Evolutionary conservation across 208 protist genomes (phyloP), one percentile per base, ranked within the genome.

Genomic region (Trypanosoma platydactyli): DNA sequence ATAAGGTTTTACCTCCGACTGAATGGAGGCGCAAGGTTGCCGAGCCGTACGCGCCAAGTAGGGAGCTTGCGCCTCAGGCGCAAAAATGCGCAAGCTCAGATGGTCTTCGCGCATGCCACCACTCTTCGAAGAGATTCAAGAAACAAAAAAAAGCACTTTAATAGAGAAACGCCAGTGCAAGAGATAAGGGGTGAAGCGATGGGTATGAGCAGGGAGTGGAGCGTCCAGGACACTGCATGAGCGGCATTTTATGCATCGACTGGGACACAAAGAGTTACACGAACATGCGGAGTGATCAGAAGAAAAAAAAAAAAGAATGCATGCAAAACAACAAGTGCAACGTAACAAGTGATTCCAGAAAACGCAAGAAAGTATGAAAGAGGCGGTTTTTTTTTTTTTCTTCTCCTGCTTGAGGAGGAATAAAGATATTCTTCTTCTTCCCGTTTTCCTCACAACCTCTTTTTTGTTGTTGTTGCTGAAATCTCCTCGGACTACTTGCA

Each of bases 281-380:
- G 29, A 35, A 22, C 30, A 35, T 13, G 29, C 33, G 16, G 9
- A 27, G n/a, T 18, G 29, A n/a, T 27, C 7, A 57, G 38, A 41
- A 24, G 18, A 41, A 57, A 57, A 57, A 1, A 57, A 57, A 20
- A 42, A 18, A 40, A 40, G 5, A 57, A 30, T n/a, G n/a, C n/a
- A n/a, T n/a, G n/a, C n/a, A 22, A 51, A 7, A 7, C 46, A 51
- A n/a, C 46, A 30, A 54, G 20, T 30, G 3, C 49, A 54, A 54
- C 12, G 29, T 18, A 35, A 54, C 5, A 53, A 53, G 33, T 38
- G 33, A 11, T 38, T 9, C 33, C 33, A 38, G 5, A 38, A 38
- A 38, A 3, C 5, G 33, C 3, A 38, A 3, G 33, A 9, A 38
- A 9, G 33, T 9, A 38, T 38, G n/a, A 38, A 3, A 11, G 33